These are phyloP conservation scores for Udeniomyces megalosporus DNA, from an alignment of 768 basidiomycete genomes.

Conservation along the genomic window DNA sequence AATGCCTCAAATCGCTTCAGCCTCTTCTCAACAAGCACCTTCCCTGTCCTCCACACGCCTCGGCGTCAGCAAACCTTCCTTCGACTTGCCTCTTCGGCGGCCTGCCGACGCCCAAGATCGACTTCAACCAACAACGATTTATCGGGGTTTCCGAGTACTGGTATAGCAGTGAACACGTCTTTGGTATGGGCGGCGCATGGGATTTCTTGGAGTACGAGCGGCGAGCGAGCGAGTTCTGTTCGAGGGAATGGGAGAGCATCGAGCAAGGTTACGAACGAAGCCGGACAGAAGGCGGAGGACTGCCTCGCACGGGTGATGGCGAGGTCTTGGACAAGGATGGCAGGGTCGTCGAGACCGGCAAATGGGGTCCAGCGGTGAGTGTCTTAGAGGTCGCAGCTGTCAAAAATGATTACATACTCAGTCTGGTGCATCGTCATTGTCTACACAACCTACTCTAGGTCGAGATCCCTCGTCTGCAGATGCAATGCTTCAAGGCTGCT, in stretches of 20 bases:
- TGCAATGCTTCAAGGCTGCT: constrained; percentile 99
- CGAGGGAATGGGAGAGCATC: constrained; percentile 60
- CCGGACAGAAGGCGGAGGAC: constrained; percentile 33
- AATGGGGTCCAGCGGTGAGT: constrained; percentile 36
- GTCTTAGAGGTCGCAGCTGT: too few species aligned
- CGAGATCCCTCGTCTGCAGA: constrained; percentile 68
- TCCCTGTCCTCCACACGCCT: constrained; percentile 48
- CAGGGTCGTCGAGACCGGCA: constrained; percentile 4
- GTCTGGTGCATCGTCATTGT: too few species aligned
- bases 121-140: constrained; percentile 62
- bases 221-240: constrained; percentile 73
- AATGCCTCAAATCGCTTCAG: constrained; percentile 55
- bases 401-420: too few species aligned
- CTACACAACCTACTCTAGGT: too few species aligned
- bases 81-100: constrained; percentile 77
- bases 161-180: constrained; percentile 93
- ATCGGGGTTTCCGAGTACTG: constrained; percentile 98
- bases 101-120: constrained; percentile 79
- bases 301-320: constrained; percentile 35
- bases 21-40: constrained; percentile 68
- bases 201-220: constrained; percentile 93
- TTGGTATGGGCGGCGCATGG: constrained; percentile 77
- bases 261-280: constrained; percentile 31
- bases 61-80: too few species aligned
- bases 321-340: constrained; percentile 15